These are phyloP conservation scores for Tricholoma sp. DNA, from an alignment of 768 basidiomycete species.

Conservation along the genomic window DNA sequence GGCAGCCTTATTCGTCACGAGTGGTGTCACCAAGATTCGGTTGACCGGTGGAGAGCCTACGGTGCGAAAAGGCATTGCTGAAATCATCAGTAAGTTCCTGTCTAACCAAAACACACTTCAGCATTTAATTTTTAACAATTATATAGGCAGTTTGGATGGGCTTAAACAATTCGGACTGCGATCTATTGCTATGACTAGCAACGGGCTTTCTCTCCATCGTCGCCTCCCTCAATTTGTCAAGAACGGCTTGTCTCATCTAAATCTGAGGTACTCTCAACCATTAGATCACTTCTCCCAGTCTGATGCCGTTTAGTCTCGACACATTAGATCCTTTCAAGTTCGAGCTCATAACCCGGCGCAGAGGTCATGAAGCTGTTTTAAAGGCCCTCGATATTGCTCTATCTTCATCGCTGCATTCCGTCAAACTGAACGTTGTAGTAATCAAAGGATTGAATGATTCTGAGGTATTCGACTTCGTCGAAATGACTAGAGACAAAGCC, in stretches of 20 bases:
- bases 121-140: slow-evolving; percentile 4
- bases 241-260: slow-evolving; percentile 75
- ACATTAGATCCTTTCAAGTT: slow-evolving; percentile 85
- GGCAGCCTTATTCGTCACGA: slow-evolving; percentile 69
- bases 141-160: slow-evolving; percentile 51
- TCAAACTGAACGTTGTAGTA: slow-evolving; percentile 85
- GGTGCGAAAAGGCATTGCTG: slow-evolving; percentile 66
- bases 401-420: slow-evolving; percentile 42
- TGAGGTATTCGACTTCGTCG: slow-evolving; percentile 77
- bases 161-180: slow-evolving; percentile 58
- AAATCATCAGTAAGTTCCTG: slow-evolving; percentile 54
- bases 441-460: slow-evolving; percentile 76
- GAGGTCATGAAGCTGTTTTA: slow-evolving; percentile 73
- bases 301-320: slow-evolving; percentile 51
- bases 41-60: slow-evolving; percentile 89
- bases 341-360: slow-evolving; percentile 78
- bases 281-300: not conserved
- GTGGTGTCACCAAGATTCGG: slow-evolving; percentile 83
- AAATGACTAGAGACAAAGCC: slow-evolving; percentile 57
- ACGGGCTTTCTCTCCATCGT: slow-evolving; percentile 73
- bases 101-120: not conserved
- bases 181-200: slow-evolving; percentile 83
- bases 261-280: slow-evolving; percentile 43
- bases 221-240: slow-evolving; percentile 61
- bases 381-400: slow-evolving; percentile 63